Percentiles rank a stretch among this genome's conserved stretches.
These are phyloP conservation scores for Triticum turgidum DNA, from an alignment of 176 grass and related monocot genomes.

Conservation along the genomic window DNA sequence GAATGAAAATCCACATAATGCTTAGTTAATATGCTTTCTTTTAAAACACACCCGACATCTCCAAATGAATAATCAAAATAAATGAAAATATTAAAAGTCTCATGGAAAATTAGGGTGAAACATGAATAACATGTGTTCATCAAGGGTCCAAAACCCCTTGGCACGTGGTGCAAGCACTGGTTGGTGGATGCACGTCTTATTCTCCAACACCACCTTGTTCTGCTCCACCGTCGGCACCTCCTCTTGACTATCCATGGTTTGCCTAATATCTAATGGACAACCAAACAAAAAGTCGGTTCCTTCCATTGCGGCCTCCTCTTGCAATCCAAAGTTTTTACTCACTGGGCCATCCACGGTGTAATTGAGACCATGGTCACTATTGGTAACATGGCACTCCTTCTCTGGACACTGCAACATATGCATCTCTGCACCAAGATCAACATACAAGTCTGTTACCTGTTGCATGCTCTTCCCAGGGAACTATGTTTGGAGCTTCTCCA, in stretches of 20 bases:
- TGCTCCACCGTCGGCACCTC: not conserved
- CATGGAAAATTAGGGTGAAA: not conserved
- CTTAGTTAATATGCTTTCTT: not conserved
- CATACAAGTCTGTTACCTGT: conserved; percentile 20
- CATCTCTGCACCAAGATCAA: not conserved
- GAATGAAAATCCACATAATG: not conserved
- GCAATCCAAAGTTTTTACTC: not conserved
- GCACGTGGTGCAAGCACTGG: not conserved
- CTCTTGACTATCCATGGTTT: not conserved
- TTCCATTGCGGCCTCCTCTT: not conserved
- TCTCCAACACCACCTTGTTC: not conserved
- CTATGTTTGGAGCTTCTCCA: not conserved
- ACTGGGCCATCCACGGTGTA: not conserved
- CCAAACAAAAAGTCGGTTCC: not conserved
- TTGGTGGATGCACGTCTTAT: not conserved
- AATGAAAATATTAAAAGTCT: not conserved
- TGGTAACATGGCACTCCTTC: not conserved
- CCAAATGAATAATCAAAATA: no score
- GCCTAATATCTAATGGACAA: not conserved
- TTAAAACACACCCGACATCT: no score
- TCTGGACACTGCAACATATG: not conserved
- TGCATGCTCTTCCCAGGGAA: conserved; percentile 14
- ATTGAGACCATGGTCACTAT: not conserved
- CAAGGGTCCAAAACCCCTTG: not conserved
- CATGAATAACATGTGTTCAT: conserved; percentile 26